Evolutionary conservation across 1,284 basidiomycete species (phyloP).

Genomic region (Malassezia pachydermatis): DNA sequence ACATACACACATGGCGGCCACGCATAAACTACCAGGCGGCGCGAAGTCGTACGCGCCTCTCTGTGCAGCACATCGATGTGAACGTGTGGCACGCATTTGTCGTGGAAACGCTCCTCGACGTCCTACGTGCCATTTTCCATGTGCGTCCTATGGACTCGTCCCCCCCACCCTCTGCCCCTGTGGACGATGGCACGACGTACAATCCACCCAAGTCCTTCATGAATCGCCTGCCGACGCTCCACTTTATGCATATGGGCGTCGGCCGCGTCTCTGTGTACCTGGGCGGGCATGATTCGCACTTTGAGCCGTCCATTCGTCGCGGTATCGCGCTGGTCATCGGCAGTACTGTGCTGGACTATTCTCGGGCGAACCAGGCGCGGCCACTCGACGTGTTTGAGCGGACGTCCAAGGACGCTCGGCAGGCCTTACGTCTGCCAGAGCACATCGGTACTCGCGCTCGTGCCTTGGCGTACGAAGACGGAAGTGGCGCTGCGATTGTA

Average conservation of each 20-base stretch:
- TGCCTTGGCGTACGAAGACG: not conserved
- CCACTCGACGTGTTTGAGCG: not conserved
- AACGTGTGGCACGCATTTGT: slow-evolving; percentile 11
- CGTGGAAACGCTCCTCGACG: not conserved
- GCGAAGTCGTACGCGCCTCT: not conserved
- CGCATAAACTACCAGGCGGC: not conserved
- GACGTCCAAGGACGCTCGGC: slow-evolving; percentile 6
- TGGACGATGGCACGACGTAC: no score
- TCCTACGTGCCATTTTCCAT: no score
- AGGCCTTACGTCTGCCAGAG: slow-evolving; percentile 9
- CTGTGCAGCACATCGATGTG: slow-evolving; percentile 10
- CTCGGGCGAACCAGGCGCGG: not conserved
- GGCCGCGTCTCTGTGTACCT: not conserved
- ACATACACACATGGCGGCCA: not conserved
- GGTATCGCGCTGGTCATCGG: slow-evolving; percentile 11
- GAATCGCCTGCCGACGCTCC: slow-evolving; percentile 2
- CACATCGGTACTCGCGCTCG: slow-evolving; percentile 5
- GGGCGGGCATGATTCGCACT: slow-evolving; percentile 8
- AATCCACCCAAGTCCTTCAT: not conserved
- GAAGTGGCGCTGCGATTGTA: slow-evolving; percentile 1
- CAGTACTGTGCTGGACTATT: slow-evolving; percentile 8
- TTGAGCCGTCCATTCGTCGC: slow-evolving; percentile 10
- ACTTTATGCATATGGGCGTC: slow-evolving; percentile 5
- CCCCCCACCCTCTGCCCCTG: no score
- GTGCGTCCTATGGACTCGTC: no score